Conservation (phyloP, 352 stramenopile species). For the Globisporangium ultimum region DNA sequence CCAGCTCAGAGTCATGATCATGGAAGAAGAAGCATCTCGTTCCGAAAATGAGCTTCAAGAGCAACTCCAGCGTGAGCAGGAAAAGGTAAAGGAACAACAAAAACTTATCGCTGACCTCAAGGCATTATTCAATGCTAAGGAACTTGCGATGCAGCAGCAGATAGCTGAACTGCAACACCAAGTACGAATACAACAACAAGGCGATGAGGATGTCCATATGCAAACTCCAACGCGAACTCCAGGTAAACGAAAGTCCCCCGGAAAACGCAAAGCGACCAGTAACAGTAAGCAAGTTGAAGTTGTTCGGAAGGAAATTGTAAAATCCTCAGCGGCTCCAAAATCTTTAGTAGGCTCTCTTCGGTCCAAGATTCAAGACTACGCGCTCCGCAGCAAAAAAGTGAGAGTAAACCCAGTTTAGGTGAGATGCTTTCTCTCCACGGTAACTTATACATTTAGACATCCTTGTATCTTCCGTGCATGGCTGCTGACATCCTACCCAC, state of each 20-base stretch:
- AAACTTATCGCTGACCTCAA: conserved; percentile 54
- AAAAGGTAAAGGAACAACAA: conserved; percentile 62
- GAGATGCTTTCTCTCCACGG: not conserved
- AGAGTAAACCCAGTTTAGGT: conserved; percentile 44
- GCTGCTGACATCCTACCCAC: conserved; percentile 1
- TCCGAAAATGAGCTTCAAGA: conserved; percentile 30
- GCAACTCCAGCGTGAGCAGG: conserved; percentile 41
- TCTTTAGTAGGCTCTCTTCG: conserved; percentile 53
- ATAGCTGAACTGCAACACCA: conserved; percentile 52
- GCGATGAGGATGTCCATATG: conserved; percentile 30
- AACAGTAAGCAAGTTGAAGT: conserved; percentile 33
- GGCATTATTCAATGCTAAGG: conserved; percentile 55
- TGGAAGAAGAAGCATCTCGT: conserved; percentile 41
- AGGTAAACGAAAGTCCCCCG: conserved; percentile 34
- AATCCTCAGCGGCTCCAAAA: conserved; percentile 37
- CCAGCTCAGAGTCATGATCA: conserved; percentile 28
- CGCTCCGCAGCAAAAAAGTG: conserved; percentile 48
- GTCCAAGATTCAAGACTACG: conserved; percentile 41
- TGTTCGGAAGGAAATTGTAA: conserved; percentile 35
- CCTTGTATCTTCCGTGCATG: not conserved
- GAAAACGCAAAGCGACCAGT: conserved; percentile 47
- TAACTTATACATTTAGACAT: conserved; percentile 10
- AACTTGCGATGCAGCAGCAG: conserved; percentile 65
- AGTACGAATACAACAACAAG: conserved; percentile 19
- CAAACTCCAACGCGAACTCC: conserved; percentile 21